Conservation (phyloP, 257 asterid species). For the Lavandula angustifolia region DNA sequence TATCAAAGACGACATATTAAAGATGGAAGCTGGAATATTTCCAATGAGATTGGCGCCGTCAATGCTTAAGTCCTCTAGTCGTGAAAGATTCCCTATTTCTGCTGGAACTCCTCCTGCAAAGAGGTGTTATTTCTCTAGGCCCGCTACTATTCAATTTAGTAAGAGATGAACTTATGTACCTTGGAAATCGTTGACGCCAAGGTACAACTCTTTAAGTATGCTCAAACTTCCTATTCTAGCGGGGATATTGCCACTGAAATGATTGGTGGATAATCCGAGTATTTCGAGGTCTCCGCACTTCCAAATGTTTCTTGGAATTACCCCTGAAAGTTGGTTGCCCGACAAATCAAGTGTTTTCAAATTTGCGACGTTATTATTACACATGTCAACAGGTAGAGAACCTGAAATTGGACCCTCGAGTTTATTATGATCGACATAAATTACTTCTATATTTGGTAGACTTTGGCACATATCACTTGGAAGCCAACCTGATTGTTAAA, state of each 20-base stretch:
- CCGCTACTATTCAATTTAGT: no score
- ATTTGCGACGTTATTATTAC: neutral
- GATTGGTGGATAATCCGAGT: neutral
- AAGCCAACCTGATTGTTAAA: neutral
- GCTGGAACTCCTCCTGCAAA: neutral
- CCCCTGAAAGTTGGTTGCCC: neutral
- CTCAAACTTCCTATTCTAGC: neutral
- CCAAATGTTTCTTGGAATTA: neutral
- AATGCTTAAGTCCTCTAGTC: neutral
- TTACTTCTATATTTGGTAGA: neutral
- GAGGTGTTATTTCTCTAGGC: no score
- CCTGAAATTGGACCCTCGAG: neutral
- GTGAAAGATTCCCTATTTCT: neutral
- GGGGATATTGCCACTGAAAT: conserved; percentile 6
- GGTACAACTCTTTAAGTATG: neutral
- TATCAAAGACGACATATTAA: neutral
- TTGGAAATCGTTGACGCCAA: neutral
- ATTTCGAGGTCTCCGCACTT: neutral
- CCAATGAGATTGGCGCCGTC: neutral
- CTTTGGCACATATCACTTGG: neutral
- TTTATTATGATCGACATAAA: neutral
- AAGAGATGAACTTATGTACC: neutral
- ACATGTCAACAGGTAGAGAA: no score
- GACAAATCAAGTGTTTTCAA: neutral
- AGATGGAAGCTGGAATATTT: neutral